These are phyloP conservation scores for Cydonia oblonga DNA, from an alignment of 331 rosid genomes.

Conservation along the genomic window DNA sequence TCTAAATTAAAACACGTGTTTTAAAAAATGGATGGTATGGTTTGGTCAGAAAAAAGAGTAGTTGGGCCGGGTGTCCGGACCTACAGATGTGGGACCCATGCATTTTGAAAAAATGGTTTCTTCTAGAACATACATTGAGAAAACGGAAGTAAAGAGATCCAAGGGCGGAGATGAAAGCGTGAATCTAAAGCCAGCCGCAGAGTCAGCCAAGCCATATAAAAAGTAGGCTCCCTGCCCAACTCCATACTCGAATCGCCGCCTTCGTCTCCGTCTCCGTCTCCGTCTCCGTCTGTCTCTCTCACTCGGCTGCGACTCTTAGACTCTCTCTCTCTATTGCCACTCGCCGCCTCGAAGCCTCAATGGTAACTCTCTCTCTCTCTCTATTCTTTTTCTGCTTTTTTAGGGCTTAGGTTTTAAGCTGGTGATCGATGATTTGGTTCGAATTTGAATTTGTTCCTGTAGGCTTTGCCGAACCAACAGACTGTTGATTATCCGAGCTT, in stretches of 20 bases:
- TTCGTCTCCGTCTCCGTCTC: neutral
- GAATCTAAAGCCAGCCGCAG: constrained; percentile 15
- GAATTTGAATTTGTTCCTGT: neutral
- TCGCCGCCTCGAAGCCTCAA: neutral
- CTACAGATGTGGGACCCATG: neutral
- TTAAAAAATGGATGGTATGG: too few relatives aligned
- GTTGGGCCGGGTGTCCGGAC: neutral
- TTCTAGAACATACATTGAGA: neutral
- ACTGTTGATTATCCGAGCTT: constrained; percentile 54
- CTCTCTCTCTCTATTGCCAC: neutral
- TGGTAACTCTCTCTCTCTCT: constrained; percentile 11
- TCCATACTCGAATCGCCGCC: neutral
- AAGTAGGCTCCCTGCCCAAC: neutral
- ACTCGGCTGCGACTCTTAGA: neutral
- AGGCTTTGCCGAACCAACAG: constrained; percentile 52
- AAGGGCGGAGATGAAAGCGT: constrained; percentile 25
- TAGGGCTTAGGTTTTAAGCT: constrained; percentile 6
- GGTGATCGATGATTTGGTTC: neutral
- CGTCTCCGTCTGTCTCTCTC: neutral
- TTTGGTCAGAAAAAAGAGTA: too few relatives aligned
- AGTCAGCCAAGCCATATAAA: neutral
- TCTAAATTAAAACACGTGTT: too few relatives aligned
- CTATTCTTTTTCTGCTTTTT: neutral
- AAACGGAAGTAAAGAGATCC: constrained; percentile 1
- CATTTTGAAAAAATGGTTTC: neutral